These are phyloP conservation scores for Balamuthia mandrillaris DNA, from an alignment of 208 protist species.

Conservation along the genomic window DNA sequence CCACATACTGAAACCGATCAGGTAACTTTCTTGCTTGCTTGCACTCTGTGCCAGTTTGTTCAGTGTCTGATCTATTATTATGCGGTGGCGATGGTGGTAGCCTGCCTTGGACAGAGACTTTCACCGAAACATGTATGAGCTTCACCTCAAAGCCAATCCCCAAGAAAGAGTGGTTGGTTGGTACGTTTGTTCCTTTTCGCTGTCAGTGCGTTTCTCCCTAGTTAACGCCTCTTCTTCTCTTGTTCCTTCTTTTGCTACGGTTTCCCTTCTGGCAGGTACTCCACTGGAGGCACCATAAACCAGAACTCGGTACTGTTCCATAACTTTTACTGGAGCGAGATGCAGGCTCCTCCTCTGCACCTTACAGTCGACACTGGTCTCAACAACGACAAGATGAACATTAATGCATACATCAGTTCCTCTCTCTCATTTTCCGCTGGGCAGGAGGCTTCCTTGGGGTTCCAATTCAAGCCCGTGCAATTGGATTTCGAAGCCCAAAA, in stretches of 20 bases:
- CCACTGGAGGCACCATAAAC: background rate
- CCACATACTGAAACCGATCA: constrained; percentile 56
- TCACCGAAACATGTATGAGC: constrained; percentile 68
- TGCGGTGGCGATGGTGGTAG: too few species aligned
- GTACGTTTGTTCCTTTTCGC: constrained; percentile 41
- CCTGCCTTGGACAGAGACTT: constrained; percentile 66
- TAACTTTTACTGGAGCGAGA: constrained; percentile 65
- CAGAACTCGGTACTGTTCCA: constrained; percentile 37
- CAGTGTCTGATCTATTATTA: background rate
- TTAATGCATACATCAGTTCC: constrained; percentile 49
- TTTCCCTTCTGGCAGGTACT: background rate
- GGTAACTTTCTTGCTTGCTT: constrained; percentile 1
- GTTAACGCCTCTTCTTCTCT: background rate
- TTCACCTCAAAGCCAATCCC: constrained; percentile 61
- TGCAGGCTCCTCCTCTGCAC: constrained; percentile 56
- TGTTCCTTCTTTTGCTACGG: background rate
- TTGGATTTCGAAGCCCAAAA: constrained; percentile 23
- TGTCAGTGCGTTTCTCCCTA: background rate
- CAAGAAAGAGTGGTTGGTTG: constrained; percentile 69
- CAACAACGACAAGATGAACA: constrained; percentile 51
- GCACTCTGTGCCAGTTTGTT: background rate
- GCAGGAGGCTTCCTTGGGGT: background rate
- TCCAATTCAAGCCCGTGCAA: constrained; percentile 20
- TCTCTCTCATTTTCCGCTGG: constrained; percentile 33
- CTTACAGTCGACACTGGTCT: constrained; percentile 65